Evolutionary conservation across 345 rosid genomes (phyloP).

Genomic region (Toxicodendron radicans): DNA sequence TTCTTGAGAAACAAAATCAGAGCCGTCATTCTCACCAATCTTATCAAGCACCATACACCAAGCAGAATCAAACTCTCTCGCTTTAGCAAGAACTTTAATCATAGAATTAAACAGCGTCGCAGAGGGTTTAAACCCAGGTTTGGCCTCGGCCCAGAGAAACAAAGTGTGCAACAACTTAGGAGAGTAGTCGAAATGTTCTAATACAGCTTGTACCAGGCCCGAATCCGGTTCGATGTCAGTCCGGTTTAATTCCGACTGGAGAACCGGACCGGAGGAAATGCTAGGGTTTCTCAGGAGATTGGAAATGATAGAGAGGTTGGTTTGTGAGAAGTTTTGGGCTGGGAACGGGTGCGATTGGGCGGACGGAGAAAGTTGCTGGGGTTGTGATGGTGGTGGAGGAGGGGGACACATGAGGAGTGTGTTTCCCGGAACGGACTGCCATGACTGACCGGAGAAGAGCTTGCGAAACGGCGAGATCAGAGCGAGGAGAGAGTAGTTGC

Average conservation of each 20-base stretch:
- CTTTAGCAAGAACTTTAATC: conserved; percentile 57
- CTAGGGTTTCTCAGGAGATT: conserved; percentile 48
- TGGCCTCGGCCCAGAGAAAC: conserved; percentile 76
- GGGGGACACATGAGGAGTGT: conserved; percentile 41
- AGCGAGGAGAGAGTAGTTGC: conserved; percentile 13
- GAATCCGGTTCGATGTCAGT: conserved; percentile 54
- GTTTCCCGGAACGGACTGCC: conserved; percentile 31
- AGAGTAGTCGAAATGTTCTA: conserved; percentile 62
- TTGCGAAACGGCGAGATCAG: conserved; percentile 12
- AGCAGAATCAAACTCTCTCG: conserved; percentile 66
- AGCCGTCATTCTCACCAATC: conserved; percentile 29
- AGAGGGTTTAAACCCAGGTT: conserved; percentile 50
- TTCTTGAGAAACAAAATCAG: conserved; percentile 55
- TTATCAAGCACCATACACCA: conserved; percentile 69
- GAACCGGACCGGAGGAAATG: conserved; percentile 40
- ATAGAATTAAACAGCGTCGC: conserved; percentile 45
- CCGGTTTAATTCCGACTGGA: conserved; percentile 52
- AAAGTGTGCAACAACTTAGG: conserved; percentile 59
- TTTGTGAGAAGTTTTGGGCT: conserved; percentile 29
- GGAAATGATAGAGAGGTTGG: conserved; percentile 48
- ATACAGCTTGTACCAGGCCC: conserved; percentile 45
- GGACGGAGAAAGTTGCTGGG: conserved; percentile 18
- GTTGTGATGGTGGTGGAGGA: conserved; percentile 20
- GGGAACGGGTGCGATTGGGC: conserved; percentile 20
- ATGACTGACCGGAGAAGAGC: conserved; percentile 33